Conservation (phyloP, 2,329 filamentous ascomycete species). For the Trichoderma atrobrunneum region DNA sequence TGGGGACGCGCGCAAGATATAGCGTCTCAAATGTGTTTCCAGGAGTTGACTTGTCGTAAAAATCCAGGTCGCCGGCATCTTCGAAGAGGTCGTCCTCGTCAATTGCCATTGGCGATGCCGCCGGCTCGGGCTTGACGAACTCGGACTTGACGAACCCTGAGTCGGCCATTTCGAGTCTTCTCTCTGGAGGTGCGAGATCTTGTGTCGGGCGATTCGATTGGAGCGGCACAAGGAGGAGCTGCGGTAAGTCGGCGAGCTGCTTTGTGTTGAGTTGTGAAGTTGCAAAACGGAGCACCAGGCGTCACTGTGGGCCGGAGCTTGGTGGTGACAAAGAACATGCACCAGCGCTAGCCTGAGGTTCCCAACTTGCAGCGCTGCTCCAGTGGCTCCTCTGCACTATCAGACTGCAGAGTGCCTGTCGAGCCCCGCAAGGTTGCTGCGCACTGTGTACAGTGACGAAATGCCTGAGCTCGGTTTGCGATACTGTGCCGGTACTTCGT, state of each 20-base stretch:
- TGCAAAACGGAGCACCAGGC: background rate
- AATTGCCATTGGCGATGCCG: constrained; percentile 42
- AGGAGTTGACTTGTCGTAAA: constrained; percentile 46
- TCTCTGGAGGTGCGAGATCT: background rate
- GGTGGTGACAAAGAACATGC: background rate
- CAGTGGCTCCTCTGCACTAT: background rate
- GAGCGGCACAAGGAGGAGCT: background rate
- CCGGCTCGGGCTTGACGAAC: constrained; percentile 38
- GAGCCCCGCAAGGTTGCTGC: background rate
- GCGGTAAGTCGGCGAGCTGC: background rate
- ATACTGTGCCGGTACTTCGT: background rate
- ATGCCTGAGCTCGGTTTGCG: background rate
- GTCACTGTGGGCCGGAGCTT: constrained; percentile 4
- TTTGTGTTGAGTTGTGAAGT: background rate
- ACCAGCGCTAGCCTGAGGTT: constrained; percentile 5
- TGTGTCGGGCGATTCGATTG: background rate
- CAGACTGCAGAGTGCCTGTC: background rate
- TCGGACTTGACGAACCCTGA: constrained; percentile 43
- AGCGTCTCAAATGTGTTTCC: constrained; percentile 44
- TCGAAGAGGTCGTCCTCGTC: constrained; percentile 68
- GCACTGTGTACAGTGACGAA: background rate
- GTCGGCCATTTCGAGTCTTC: constrained; percentile 32
- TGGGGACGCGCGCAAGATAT: constrained; percentile 76
- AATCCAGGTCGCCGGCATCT: constrained; percentile 56
- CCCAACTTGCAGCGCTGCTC: background rate